Conservation (phyloP, 768 basidiomycete species). For the Leucocoprinus leucothites region DNA sequence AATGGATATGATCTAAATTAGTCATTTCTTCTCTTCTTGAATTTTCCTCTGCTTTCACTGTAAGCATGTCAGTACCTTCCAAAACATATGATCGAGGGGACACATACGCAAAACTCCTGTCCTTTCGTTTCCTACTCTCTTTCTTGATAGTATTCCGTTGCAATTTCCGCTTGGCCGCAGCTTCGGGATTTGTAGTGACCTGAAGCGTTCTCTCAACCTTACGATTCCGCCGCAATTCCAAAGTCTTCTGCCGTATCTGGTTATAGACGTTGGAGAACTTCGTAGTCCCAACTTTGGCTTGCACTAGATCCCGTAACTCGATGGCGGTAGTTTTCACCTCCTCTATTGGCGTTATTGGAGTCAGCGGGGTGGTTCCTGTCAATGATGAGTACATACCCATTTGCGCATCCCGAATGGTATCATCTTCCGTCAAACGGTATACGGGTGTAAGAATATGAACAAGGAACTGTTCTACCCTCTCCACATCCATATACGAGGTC, state of each 20-base stretch:
- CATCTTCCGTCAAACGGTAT: conserved; percentile 86
- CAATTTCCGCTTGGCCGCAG: conserved; percentile 70
- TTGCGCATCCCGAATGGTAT: conserved; percentile 70
- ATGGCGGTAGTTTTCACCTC: conserved; percentile 77
- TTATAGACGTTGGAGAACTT: conserved; percentile 80
- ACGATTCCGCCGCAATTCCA: conserved; percentile 68
- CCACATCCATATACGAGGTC: conserved; percentile 62
- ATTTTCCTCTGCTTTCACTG: conserved; percentile 48
- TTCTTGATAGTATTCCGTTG: conserved; percentile 76
- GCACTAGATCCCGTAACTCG: conserved; percentile 87
- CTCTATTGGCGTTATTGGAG: conserved; percentile 41
- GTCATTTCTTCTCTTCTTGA: conserved; percentile 42
- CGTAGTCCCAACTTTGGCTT: conserved; percentile 83
- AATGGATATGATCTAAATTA: conserved; percentile 10
- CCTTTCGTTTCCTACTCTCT: conserved; percentile 82
- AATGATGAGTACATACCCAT: conserved; percentile 55
- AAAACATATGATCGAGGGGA: neutral
- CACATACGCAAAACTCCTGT: conserved; percentile 29
- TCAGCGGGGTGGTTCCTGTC: neutral
- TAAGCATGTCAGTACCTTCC: neutral
- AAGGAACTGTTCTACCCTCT: conserved; percentile 63
- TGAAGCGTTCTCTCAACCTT: conserved; percentile 59
- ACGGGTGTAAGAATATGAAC: conserved; percentile 84
- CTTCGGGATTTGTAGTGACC: conserved; percentile 69
- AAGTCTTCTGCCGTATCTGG: conserved; percentile 68